These are phyloP conservation scores for Gnetum montanum DNA, from an alignment of 75 land plant species.

Conservation along the genomic window DNA sequence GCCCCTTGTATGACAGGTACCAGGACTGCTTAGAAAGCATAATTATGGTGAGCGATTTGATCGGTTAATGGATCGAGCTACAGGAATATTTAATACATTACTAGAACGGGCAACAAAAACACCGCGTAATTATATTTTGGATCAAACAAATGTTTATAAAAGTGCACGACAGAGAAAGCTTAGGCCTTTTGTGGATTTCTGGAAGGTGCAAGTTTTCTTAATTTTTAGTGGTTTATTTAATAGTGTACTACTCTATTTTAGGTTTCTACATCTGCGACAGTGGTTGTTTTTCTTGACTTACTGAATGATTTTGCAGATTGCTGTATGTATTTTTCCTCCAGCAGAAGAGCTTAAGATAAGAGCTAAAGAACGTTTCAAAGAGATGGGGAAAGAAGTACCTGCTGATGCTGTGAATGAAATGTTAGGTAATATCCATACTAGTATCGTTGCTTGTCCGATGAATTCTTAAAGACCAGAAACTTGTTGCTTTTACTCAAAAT, in stretches of 20 bases:
- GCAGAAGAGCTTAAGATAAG: conserved; percentile 24
- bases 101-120: conserved; percentile 30
- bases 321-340: conserved; percentile 39
- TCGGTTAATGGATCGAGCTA: conserved; percentile 42
- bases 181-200: conserved; percentile 22
- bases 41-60: conserved; percentile 56
- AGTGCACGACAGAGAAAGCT: conserved; percentile 42
- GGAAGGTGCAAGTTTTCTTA: conserved; percentile 26
- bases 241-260: no score
- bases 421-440: conserved; percentile 20
- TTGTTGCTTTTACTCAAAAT: background rate
- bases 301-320: conserved; percentile 20
- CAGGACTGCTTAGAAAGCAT: conserved; percentile 31
- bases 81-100: conserved; percentile 34
- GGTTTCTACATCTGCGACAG: background rate
- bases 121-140: conserved; percentile 38
- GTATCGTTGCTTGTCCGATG: background rate
- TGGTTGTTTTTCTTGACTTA: background rate
- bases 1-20: conserved; percentile 19
- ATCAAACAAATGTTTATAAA: conserved; percentile 54
- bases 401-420: conserved; percentile 49
- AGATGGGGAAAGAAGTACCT: conserved; percentile 59
- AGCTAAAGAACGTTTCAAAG: conserved; percentile 25
- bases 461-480: background rate
- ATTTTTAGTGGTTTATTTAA: background rate